Base-by-base conservation (phyloP, 805 yeast genomes). In the Candida cerambycidarum region DNA sequence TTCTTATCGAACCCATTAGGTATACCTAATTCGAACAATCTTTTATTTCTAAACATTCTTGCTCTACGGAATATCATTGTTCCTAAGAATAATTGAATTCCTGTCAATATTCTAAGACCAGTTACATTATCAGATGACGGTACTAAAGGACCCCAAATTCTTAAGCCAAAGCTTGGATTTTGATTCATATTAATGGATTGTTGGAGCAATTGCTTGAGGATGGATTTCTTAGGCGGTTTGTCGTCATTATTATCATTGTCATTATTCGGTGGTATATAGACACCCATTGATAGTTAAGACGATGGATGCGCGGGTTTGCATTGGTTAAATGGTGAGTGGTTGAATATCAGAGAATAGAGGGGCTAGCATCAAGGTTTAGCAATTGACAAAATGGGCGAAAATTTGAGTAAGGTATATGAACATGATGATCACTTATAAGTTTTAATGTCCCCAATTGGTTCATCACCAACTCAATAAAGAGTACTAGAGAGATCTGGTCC, bases 121-220 rank as follows among this genome's bases (percentile, higher is more conserved):
- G 69, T 59, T 24, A 63, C 56, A 56, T 82, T 79, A 48, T 84
- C 90, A 7, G 84, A 73, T 1, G 89, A 85, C 2, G 92, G 92
- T 1, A 80, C 83, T 16, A 84, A 57, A 0, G 89, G 89, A 0
- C 89, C 86, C 82, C 87, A 80, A 25, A 80, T 52, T 47, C 66
- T 64, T 40, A 83, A 65, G 0, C 87, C 88, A 16, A 80, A 56
- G 40, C 79, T 76, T 2, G 89, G 89, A 33, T 69, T 41, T 15
- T 32, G 37, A 14, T 25, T 15, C 8, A 15, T 4, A 4, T 5
- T 8, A 11, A 34, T 4, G 9, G 7, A 23, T 10, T 30, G 29
- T 11, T 23, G 17, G 5, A 38, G 12, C 3, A 38, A 10, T 14
- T 27, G 19, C 5, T 24, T 21, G 8, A 28, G 34, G 19, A 19